A percentile compares a stretch with the other conserved stretches of the same genome.
Conservation (phyloP, 2,329 filamentous ascomycete genomes). For the Didymella sp. region DNA sequence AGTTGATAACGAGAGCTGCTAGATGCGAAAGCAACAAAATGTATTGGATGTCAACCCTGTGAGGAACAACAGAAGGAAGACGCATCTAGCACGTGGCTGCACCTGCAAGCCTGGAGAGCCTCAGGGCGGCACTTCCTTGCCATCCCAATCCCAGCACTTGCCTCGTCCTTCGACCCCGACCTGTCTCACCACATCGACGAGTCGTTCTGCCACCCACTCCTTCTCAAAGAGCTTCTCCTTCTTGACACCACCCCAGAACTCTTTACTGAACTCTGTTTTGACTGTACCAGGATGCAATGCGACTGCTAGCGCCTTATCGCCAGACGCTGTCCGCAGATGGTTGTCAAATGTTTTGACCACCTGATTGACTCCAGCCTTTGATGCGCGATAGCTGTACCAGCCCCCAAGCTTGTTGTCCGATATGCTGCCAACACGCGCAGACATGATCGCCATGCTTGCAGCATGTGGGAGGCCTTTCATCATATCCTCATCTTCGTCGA, state of each 20-base stretch:
- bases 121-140: slow-evolving; percentile 49
- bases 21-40: not conserved
- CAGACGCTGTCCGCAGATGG: slow-evolving; percentile 64
- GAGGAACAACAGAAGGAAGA: not conserved
- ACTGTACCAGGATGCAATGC: slow-evolving; percentile 83
- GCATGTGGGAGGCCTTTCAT: slow-evolving; percentile 53
- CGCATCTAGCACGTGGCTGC: not conserved
- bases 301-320: slow-evolving; percentile 70
- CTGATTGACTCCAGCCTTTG: slow-evolving; percentile 77
- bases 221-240: slow-evolving; percentile 70
- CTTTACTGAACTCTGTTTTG: slow-evolving; percentile 73
- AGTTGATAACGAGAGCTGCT: not conserved
- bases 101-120: not conserved
- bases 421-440: slow-evolving; percentile 77
- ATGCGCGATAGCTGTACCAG: slow-evolving; percentile 82
- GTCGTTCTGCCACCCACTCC: slow-evolving; percentile 69
- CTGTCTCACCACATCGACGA: slow-evolving; percentile 70
- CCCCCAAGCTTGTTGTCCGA: slow-evolving; percentile 76
- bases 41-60: not conserved
- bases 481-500: slow-evolving; percentile 10
- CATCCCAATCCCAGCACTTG: slow-evolving; percentile 51
- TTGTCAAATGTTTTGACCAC: slow-evolving; percentile 75
- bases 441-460: slow-evolving; percentile 76
- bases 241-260: slow-evolving; percentile 72
- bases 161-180: slow-evolving; percentile 62